phyloP scores from a whole-genome alignment of 2,329 filamentous ascomycete genomes.

The Colletotrichum sansevieriae region DNA sequence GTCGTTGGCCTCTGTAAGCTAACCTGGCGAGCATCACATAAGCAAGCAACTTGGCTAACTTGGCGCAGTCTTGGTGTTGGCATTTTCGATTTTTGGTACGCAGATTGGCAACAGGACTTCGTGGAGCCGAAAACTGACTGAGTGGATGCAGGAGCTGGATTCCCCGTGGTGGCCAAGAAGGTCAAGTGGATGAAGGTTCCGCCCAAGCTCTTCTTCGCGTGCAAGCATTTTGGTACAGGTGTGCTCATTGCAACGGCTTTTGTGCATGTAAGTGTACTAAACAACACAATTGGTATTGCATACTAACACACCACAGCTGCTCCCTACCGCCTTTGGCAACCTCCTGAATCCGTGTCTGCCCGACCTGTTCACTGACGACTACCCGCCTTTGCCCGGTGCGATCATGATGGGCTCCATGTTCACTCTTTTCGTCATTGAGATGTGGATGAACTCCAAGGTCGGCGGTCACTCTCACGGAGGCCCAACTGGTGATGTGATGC shows the following conservation, averaged over 20 bases:
- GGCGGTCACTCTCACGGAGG: constrained; percentile 71
- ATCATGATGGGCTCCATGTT: constrained; percentile 76
- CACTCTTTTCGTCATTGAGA: constrained; percentile 71
- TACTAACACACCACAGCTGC: constrained; percentile 53
- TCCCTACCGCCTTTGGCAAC: constrained; percentile 70
- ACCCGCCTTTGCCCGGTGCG: constrained; percentile 72
- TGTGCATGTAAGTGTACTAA: constrained; percentile 70
- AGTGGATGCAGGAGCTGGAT: constrained; percentile 57
- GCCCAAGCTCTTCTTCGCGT: constrained; percentile 69
- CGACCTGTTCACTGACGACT: constrained; percentile 69
- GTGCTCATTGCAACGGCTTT: constrained; percentile 81
- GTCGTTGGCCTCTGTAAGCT: constrained; percentile 58
- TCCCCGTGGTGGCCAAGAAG: constrained; percentile 67
- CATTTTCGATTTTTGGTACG: constrained; percentile 55
- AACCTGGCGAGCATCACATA: background rate
- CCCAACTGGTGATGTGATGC: constrained; percentile 56
- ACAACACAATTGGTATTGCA: rapidly evolving
- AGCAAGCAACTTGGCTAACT: constrained; percentile 32
- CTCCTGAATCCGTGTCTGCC: constrained; percentile 68
- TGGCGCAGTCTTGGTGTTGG: constrained; percentile 55
- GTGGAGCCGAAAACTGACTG: constrained; percentile 32
- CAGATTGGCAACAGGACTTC: constrained; percentile 5
- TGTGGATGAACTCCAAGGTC: constrained; percentile 71
- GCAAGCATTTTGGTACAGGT: constrained; percentile 77
- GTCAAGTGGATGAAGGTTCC: constrained; percentile 70